phyloP scores from a whole-genome alignment of 75 land plant species.

The Sequoiadendron giganteum region DNA sequence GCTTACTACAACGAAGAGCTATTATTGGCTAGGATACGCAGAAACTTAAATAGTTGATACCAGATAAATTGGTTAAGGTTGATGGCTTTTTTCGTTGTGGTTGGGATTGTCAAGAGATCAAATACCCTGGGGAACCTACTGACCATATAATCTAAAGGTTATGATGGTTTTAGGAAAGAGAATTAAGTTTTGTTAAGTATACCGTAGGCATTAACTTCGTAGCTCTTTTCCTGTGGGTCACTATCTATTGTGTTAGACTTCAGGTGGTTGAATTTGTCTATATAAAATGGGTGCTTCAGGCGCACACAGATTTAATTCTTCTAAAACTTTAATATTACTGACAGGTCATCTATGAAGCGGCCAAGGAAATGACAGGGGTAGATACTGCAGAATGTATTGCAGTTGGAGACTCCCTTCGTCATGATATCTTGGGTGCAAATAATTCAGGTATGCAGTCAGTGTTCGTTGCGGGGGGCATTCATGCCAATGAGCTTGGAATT shows the following conservation, averaged over 20 bases:
- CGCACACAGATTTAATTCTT: not conserved
- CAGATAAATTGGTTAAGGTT: too few species aligned
- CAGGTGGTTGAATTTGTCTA: not conserved
- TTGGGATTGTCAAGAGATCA: too few species aligned
- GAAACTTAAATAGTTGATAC: too few species aligned
- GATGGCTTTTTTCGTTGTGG: too few species aligned
- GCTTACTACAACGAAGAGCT: too few species aligned
- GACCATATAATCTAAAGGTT: not conserved
- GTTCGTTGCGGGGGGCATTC: constrained; percentile 80
- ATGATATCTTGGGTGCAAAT: constrained; percentile 84
- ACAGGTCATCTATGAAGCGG: constrained; percentile 75
- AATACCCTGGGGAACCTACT: not conserved
- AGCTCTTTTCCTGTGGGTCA: not conserved
- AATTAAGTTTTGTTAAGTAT: not conserved
- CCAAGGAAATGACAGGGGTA: constrained; percentile 51
- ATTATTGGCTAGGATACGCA: too few species aligned
- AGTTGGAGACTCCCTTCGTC: constrained; percentile 86
- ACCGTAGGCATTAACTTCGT: not conserved
- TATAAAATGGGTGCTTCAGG: not conserved
- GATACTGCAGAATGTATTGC: constrained; percentile 61
- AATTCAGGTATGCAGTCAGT: constrained; percentile 61
- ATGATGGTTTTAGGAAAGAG: not conserved
- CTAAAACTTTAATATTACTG: not conserved
- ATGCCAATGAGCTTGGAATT: constrained; percentile 78
- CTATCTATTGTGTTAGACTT: not conserved